Conservation (phyloP, 345 rosid species). For the Brassica rapa region DNA sequence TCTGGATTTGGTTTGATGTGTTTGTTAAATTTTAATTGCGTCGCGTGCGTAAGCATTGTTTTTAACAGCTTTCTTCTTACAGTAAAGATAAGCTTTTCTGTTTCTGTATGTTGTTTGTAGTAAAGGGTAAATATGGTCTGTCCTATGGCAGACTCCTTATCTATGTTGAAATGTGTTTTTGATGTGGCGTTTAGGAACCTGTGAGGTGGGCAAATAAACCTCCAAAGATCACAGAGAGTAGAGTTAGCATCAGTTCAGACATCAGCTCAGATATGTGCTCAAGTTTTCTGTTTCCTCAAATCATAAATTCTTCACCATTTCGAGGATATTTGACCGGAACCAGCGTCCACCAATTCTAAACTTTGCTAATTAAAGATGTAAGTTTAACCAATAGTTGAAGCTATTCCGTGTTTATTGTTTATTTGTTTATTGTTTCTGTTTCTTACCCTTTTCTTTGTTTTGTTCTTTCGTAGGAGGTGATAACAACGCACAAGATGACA, state of each 20-base stretch:
- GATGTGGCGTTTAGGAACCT: neutral
- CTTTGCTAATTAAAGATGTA: neutral
- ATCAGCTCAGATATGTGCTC: neutral
- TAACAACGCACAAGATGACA: neutral
- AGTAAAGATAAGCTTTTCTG: neutral
- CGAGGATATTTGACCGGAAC: neutral
- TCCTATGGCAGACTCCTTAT: neutral
- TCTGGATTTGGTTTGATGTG: neutral
- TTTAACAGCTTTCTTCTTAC: neutral
- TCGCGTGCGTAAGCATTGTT: neutral
- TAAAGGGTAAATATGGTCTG: neutral
- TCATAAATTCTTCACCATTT: neutral
- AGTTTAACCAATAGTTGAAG: neutral
- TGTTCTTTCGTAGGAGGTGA: neutral
- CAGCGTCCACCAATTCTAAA: neutral
- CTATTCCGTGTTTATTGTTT: neutral
- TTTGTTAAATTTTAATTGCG: neutral
- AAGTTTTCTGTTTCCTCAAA: neutral
- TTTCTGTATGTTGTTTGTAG: neutral
- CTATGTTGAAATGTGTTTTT: neutral
- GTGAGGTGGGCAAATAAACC: neutral
- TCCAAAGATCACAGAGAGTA: neutral
- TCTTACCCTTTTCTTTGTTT: neutral
- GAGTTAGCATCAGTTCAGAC: neutral
- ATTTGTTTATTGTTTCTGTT: neutral